Conservation (phyloP, 331 rosid genomes). For the Stylosanthes scabra region DNA sequence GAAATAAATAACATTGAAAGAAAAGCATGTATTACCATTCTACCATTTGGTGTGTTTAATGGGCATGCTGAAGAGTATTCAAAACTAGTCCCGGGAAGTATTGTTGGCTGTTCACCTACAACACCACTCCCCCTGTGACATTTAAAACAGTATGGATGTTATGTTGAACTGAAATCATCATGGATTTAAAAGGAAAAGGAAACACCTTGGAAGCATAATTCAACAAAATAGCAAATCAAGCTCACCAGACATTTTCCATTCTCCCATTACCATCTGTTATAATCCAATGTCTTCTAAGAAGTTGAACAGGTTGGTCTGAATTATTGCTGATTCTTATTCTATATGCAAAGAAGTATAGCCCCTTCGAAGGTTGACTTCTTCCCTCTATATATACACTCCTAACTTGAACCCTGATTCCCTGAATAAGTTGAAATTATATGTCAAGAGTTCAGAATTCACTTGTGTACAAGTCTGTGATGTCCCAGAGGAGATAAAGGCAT, state of each 20-base stretch:
- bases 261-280: conserved; percentile 84
- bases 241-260: conserved; percentile 87
- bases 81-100: conserved; percentile 84
- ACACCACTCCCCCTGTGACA: conserved; percentile 87
- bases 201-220: conserved; percentile 19
- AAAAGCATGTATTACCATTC: conserved; percentile 73
- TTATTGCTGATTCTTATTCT: conserved; percentile 89
- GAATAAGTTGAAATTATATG: conserved; percentile 39
- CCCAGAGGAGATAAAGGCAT: not conserved
- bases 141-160: conserved; percentile 28
- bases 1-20: conserved; percentile 1
- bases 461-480: not conserved
- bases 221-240: conserved; percentile 33
- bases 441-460: conserved; percentile 14
- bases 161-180: conserved; percentile 20
- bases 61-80: conserved; percentile 98
- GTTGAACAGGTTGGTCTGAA: conserved; percentile 84
- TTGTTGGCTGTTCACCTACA: conserved; percentile 92
- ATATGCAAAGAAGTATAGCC: conserved; percentile 86
- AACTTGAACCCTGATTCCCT: conserved; percentile 97
- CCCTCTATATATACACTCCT: conserved; percentile 92
- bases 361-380: conserved; percentile 87
- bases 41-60: conserved; percentile 76
- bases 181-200: conserved; percentile 7
- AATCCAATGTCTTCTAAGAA: conserved; percentile 97